These are phyloP conservation scores for Daldinia vernicosa DNA, from an alignment of 495 filamentous ascomycete genomes.

Conservation along the genomic window DNA sequence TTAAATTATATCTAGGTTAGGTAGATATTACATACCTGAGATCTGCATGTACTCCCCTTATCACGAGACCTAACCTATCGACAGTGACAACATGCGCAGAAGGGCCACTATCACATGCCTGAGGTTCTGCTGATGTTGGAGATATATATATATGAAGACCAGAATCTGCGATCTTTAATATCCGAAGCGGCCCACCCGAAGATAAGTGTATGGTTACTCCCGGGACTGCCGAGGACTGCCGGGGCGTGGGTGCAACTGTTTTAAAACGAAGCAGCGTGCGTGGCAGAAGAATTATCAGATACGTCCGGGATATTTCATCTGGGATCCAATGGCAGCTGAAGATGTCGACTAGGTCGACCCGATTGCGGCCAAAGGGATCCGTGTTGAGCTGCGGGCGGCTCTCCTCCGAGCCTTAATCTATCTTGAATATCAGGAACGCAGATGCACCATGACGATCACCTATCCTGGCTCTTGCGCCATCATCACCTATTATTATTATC, in stretches of 20 bases:
- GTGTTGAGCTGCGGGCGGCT: slow-evolving; percentile 30
- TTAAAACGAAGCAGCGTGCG: slow-evolving; percentile 10
- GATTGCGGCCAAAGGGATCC: slow-evolving; percentile 14
- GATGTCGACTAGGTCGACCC: slow-evolving; percentile 1
- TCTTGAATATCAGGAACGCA: slow-evolving; percentile 34
- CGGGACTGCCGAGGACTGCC: slow-evolving; percentile 26
- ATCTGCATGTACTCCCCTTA: neutral
- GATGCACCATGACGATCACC: slow-evolving; percentile 36
- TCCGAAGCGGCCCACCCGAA: slow-evolving; percentile 19
- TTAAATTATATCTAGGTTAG: neutral
- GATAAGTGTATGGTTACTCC: slow-evolving; percentile 12
- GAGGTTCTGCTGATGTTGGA: neutral
- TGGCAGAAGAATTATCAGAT: slow-evolving; percentile 17
- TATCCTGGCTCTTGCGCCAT: slow-evolving; percentile 35
- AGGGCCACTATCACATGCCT: slow-evolving; percentile 13
- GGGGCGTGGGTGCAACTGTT: slow-evolving; percentile 10
- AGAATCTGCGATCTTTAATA: slow-evolving; percentile 27
- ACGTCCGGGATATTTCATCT: slow-evolving; percentile 9
- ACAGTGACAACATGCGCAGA: neutral
- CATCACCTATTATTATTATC: slow-evolving; percentile 31
- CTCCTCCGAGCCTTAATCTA: slow-evolving; percentile 39
- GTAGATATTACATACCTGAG: slow-evolving; percentile 4
- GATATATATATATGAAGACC: neutral
- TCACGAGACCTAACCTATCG: neutral
- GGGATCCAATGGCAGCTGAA: slow-evolving; percentile 15